Evolutionary conservation across 208 protist species (phyloP).

Genomic region (Acanthamoeba castellanii): DNA sequence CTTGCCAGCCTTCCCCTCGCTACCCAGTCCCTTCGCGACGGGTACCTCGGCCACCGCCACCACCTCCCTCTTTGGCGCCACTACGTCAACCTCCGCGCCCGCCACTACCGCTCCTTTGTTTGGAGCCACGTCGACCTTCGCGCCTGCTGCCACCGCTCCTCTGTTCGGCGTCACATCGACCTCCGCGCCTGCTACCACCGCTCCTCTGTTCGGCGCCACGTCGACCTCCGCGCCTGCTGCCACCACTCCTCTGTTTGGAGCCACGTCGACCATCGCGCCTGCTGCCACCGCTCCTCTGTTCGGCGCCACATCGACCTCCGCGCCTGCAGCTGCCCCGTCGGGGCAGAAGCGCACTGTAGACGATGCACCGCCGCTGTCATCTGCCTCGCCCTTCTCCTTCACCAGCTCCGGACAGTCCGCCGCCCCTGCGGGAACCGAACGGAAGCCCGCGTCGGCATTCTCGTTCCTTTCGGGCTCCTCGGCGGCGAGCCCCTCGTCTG

Average conservation of each 20-base stretch:
- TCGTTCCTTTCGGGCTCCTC: slow-evolving; percentile 5
- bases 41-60: not conserved
- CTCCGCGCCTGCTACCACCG: not conserved
- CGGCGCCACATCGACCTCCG: not conserved
- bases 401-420: not conserved
- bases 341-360: not conserved
- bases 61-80: not conserved
- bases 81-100: not conserved
- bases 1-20: not conserved
- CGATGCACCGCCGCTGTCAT: not conserved
- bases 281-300: not conserved
- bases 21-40: not conserved
- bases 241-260: not conserved
- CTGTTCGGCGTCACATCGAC: not conserved
- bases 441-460: not conserved
- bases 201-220: not conserved
- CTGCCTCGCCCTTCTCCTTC: not conserved
- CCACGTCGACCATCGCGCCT: not conserved
- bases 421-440: not conserved
- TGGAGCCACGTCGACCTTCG: not conserved
- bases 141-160: not conserved
- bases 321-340: not conserved
- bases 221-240: not conserved
- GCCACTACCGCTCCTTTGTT: not conserved
- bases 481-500: not conserved